Evolutionary conservation across 352 stramenopile species (phyloP).

Genomic region (Phytophthora cryptogea): DNA sequence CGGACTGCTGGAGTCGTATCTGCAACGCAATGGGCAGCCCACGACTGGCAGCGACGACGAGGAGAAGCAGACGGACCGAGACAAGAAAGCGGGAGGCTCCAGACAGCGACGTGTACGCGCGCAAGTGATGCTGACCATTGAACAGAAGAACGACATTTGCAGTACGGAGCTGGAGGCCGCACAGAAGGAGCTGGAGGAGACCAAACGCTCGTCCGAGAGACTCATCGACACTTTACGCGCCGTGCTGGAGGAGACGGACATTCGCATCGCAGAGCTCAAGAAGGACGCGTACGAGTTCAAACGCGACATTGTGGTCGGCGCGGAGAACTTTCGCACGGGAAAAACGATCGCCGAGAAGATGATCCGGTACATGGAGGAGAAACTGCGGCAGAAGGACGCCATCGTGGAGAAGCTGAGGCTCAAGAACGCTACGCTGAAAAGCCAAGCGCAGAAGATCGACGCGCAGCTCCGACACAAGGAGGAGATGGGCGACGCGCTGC

Average conservation of each 20-base stretch:
- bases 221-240: conserved; percentile 94
- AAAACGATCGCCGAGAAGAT: conserved; percentile 95
- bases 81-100: conserved; percentile 42
- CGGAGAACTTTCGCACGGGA: conserved; percentile 93
- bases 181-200: conserved; percentile 91
- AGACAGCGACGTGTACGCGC: conserved; percentile 62
- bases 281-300: conserved; percentile 97
- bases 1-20: conserved; percentile 89
- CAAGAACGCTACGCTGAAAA: conserved; percentile 94
- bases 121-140: conserved; percentile 82
- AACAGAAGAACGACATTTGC: conserved; percentile 94
- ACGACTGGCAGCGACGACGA: conserved; percentile 66
- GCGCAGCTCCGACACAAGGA: conserved; percentile 93
- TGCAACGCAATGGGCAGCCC: conserved; percentile 62
- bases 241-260: conserved; percentile 94
- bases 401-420: conserved; percentile 94
- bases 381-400: conserved; percentile 91
- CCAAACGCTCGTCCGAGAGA: conserved; percentile 89
- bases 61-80: conserved; percentile 56
- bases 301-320: conserved; percentile 93
- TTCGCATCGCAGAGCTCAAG: conserved; percentile 94
- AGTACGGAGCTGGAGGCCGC: conserved; percentile 86
- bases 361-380: conserved; percentile 95
- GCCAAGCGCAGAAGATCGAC: conserved; percentile 92
- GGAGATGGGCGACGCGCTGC: conserved; percentile 94